Percentiles rank a stretch among this genome's conserved stretches.
phyloP scores from a whole-genome alignment of 345 rosid genomes.

The Melaleuca quinquenervia region DNA sequence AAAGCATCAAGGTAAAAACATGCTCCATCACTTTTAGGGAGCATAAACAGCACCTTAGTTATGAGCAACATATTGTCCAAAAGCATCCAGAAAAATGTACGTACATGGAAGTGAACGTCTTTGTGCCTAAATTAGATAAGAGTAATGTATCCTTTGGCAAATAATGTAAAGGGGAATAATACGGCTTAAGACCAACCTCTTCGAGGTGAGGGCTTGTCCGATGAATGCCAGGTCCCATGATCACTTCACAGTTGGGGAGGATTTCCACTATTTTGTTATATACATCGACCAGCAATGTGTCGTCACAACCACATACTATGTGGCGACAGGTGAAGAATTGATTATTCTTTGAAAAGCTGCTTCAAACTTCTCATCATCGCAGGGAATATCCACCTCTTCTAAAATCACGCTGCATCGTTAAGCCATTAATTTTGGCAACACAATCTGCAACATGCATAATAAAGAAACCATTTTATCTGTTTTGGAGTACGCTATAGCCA shows the following conservation, averaged over 20 bases:
- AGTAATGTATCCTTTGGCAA: background rate
- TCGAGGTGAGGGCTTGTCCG: conserved; percentile 70
- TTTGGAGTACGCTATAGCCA: too few species aligned
- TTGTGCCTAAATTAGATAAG: background rate
- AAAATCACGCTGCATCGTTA: conserved; percentile 57
- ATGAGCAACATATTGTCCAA: too few species aligned
- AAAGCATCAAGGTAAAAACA: too few species aligned
- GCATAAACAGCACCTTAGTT: too few species aligned
- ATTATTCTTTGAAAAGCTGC: conserved; percentile 58
- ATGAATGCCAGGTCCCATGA: conserved; percentile 91
- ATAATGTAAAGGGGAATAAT: background rate
- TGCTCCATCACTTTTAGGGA: too few species aligned
- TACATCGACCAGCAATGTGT: conserved; percentile 70
- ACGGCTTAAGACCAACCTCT: conserved; percentile 43
- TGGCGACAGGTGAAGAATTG: conserved; percentile 55
- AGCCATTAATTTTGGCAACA: background rate
- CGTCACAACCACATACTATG: conserved; percentile 77
- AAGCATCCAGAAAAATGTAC: too few species aligned
- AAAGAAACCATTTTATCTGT: too few species aligned
- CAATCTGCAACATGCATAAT: too few species aligned
- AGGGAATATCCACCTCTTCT: conserved; percentile 84
- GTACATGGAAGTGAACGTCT: too few species aligned
- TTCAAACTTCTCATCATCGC: conserved; percentile 72
- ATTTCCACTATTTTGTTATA: conserved; percentile 73
- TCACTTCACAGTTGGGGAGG: conserved; percentile 75